phyloP scores from a whole-genome alignment of 2,329 filamentous ascomycete species.

The Neophaeococcomyces aloes region DNA sequence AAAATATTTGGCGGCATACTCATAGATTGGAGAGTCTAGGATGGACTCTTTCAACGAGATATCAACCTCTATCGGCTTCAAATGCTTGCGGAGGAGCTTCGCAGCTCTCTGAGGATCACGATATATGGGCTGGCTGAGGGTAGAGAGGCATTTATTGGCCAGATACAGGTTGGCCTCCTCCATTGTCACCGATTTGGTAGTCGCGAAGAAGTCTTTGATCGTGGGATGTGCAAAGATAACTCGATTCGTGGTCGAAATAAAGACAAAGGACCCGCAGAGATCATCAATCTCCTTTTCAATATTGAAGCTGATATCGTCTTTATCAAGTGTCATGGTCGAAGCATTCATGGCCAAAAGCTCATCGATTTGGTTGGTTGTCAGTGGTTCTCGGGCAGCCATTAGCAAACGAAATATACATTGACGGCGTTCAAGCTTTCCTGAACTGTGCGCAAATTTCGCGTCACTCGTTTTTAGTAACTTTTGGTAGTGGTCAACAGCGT shows the following conservation, averaged over 20 bases:
- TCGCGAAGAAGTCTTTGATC: neutral
- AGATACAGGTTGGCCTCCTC: slow-evolving; percentile 4
- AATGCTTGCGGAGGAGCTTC: neutral
- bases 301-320: neutral
- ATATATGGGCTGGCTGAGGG: neutral
- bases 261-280: slow-evolving; percentile 1
- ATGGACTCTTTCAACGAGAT: neutral
- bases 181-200: neutral
- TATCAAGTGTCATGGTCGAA: neutral
- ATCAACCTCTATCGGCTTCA: neutral
- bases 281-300: neutral
- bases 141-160: slow-evolving; percentile 5
- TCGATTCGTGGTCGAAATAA: neutral
- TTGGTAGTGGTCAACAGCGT: neutral
- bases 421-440: neutral
- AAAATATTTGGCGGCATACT: neutral
- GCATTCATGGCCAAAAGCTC: neutral
- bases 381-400: neutral
- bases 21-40: neutral
- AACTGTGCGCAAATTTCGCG: neutral
- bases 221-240: neutral
- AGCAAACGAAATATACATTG: neutral
- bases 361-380: neutral
- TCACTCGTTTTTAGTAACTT: neutral
- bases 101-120: neutral